These are phyloP conservation scores for Cyphellophora attinorum DNA, from an alignment of 2,329 filamentous ascomycete genomes.

Conservation along the genomic window DNA sequence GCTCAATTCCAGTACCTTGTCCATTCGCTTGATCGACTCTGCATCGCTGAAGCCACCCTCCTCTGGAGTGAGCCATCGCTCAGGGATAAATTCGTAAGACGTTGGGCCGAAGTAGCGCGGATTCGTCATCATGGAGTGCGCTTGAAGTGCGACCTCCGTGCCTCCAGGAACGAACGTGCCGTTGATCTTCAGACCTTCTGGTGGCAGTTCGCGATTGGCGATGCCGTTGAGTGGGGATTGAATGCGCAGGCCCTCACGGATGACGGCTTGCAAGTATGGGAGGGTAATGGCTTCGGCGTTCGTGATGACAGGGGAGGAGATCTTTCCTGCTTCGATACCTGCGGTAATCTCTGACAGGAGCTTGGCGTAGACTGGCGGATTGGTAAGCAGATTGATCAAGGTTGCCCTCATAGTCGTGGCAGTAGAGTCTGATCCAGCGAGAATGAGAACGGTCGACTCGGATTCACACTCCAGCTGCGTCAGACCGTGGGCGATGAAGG, in stretches of 20 bases:
- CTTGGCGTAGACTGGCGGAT: conserved; percentile 8
- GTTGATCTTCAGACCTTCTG: conserved; percentile 28
- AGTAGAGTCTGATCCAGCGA: conserved; percentile 13
- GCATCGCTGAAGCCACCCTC: conserved; percentile 21
- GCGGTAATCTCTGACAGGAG: conserved; percentile 10
- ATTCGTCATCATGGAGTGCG: conserved; percentile 27
- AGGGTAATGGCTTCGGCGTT: conserved; percentile 27
- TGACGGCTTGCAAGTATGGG: conserved; percentile 40
- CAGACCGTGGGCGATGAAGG: conserved; percentile 12
- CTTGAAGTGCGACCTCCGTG: conserved; percentile 13
- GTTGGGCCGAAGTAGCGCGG: conserved; percentile 30
- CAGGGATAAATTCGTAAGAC: conserved; percentile 36
- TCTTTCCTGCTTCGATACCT: conserved; percentile 2
- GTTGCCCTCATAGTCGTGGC: conserved; percentile 12
- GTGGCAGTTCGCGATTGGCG: conserved; percentile 26
- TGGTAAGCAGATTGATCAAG: conserved; percentile 8
- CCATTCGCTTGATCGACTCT: conserved; percentile 28
- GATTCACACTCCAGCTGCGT: conserved; percentile 8
- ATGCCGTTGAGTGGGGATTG: conserved; percentile 34
- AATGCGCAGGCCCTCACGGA: conserved; percentile 40
- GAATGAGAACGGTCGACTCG: conserved; percentile 10
- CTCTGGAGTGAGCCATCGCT: conserved; percentile 34
- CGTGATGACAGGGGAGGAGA: conserved; percentile 5
- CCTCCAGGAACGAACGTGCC: conserved; percentile 36
- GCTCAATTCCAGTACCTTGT: conserved; percentile 31